Base-by-base conservation (phyloP, 306 rosid species). In the Corylus heterophylla region DNA sequence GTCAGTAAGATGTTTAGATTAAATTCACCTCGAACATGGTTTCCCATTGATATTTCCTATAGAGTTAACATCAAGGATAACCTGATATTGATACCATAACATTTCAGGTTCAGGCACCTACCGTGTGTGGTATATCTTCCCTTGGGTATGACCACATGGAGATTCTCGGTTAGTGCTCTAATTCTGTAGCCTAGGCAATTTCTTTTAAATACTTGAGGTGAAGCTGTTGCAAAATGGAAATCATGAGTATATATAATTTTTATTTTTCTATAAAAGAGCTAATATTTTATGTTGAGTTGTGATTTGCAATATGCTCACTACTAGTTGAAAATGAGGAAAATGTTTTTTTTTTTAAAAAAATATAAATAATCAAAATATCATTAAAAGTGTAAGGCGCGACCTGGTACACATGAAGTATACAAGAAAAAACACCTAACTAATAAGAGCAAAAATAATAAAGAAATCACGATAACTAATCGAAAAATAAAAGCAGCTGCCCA, bases 81-180 rank as follows among this genome's bases (percentile, higher is more conserved):
- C 37, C 71, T 71, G 16, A 8, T 42, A n/a, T 48, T 50, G 76
- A 78, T 79, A 61, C 59, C 49, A 31, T 73, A 74, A 27, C 62
- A 42, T 81, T 87, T 83, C 88, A 89, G 93, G 93, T 92, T 77
- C 88, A 74, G 79, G 83, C 88, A 66, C 98, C 98, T n/a, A 77
- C 81, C 74, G 98, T 92, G 29, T 94, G 98, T 82, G 98, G 97
- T 71, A 85, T 92, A 88, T 69, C 97, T 59, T 92, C 98, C 81
- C 97, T 94, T 77, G 97, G 98, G 79, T 94, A 92, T 84, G 98
- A 94, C 85, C 98, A 94, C 89, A 92, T 92, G 97, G 98, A 94
- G 85, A 89, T 94, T 87, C 98, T 94, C 85, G 98, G 98, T 94
- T 79, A 90, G 98, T 85, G 74, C 86, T 78, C 54, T 81, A 76